These are phyloP conservation scores for Lathyrus aphaca DNA, from an alignment of 306 rosid species.

Conservation along the genomic window DNA sequence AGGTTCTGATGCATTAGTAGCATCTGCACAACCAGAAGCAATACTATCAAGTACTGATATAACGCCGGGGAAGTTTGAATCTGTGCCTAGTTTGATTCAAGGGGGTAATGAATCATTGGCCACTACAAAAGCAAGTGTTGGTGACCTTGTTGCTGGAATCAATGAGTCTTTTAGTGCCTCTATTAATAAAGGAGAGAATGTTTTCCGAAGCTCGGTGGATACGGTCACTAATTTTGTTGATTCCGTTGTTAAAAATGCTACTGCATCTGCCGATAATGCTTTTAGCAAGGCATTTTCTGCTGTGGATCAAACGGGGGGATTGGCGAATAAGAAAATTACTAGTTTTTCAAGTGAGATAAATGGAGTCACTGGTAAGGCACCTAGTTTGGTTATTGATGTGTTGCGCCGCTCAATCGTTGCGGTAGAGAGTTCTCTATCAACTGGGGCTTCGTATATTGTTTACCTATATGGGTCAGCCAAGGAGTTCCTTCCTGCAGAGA, in stretches of 20 bases:
- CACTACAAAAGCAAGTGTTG: slow-evolving; percentile 53
- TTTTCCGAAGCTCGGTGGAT: slow-evolving; percentile 60
- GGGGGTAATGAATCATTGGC: slow-evolving; percentile 48
- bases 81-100: slow-evolving; percentile 40
- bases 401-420: slow-evolving; percentile 62
- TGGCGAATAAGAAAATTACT: slow-evolving; percentile 54
- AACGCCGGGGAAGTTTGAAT: slow-evolving; percentile 41
- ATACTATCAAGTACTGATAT: slow-evolving; percentile 45
- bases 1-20: slow-evolving; percentile 44
- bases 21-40: slow-evolving; percentile 48
- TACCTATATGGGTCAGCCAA: slow-evolving; percentile 75
- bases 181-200: slow-evolving; percentile 57
- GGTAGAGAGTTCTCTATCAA: slow-evolving; percentile 68
- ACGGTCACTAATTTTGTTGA: slow-evolving; percentile 55
- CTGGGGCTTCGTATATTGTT: slow-evolving; percentile 63
- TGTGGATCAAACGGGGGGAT: slow-evolving; percentile 66
- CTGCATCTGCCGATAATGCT: slow-evolving; percentile 59
- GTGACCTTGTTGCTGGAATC: slow-evolving; percentile 50
- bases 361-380: slow-evolving; percentile 60
- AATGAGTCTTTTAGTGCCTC: slow-evolving; percentile 58
- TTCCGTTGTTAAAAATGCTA: slow-evolving; percentile 54
- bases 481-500: slow-evolving; percentile 69
- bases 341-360: slow-evolving; percentile 63
- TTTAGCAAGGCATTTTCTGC: slow-evolving; percentile 55
- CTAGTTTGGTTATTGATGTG: slow-evolving; percentile 59